Evolutionary conservation across 495 filamentous ascomycete genomes (phyloP), one percentile per base, ranked within the genome.

Genomic region (Penicillium desertorum): DNA sequence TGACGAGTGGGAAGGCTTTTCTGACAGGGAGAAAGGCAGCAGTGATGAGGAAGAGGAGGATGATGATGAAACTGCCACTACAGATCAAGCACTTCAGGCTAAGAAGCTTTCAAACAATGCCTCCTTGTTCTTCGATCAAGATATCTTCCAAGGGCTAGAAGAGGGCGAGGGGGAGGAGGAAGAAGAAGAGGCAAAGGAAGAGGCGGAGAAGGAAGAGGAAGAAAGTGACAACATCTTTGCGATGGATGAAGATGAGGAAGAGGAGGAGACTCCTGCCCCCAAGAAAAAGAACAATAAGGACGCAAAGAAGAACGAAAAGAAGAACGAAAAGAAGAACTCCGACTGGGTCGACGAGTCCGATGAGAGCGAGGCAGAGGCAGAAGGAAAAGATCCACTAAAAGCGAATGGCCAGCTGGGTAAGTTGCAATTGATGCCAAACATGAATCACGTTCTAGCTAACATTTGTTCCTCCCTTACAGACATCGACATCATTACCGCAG

Each of bases 401-500:
- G 81, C 84, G 58, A 84, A 90, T 67, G 86, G 88, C 45, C 83
- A 80, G 62, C 78, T 86, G 44, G 83, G 88, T 91, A 83, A 73
- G 78, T 72, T 41, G 30, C 17, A 27, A 47, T 25, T 51, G 8
- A 22, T 12, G n/a, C 29, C 20, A 17, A 50, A 49, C n/a, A 43
- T 30, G 14, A 30, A 19, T 50, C 2, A 17, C 51, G n/a, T 1
- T 43, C 9, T 48, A 64, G 59, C 72, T 80, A 66, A 78, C 57
- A 49, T 41, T 3, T 23, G 12, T 3, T 42, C 25, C n/a, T 42
- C 54, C 23, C 53, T 59, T 72, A 19, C 59, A 85, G 91, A 96
- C 61, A 97, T 99, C 76, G 90, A 97, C 70, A 97, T 99, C 64
- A 94, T 98, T 63, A 99, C 94, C 9, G 94, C 92, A 19, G 95